phyloP scores from a whole-genome alignment of 495 filamentous ascomycete genomes.

The Lindgomyces ingoldianus region DNA sequence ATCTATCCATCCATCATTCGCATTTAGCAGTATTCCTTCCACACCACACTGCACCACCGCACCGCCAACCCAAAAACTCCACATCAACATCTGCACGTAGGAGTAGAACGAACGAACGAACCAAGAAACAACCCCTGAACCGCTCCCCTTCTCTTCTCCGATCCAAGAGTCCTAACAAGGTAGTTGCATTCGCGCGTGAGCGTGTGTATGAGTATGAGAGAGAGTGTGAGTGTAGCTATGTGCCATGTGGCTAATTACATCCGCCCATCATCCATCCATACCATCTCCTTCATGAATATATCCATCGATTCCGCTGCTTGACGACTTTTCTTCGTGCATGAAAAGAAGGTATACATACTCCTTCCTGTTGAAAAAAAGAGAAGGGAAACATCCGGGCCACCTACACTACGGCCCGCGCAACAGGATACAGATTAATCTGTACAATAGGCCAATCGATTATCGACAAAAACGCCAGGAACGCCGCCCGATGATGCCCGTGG shows the following conservation, averaged over 20 bases:
- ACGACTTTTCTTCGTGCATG: not conserved
- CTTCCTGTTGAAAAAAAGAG: not conserved
- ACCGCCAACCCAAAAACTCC: not conserved
- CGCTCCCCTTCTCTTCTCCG: too few species aligned
- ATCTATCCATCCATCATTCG: not conserved
- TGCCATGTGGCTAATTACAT: conserved; percentile 24
- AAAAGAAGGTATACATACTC: conserved; percentile 16
- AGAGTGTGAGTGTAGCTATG: not conserved
- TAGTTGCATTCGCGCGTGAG: not conserved
- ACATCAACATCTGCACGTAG: too few species aligned
- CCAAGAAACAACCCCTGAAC: too few species aligned
- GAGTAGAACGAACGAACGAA: too few species aligned
- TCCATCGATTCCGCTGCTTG: not conserved
- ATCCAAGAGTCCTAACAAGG: too few species aligned
- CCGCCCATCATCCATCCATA: not conserved
- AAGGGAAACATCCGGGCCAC: not conserved
- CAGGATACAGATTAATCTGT: not conserved
- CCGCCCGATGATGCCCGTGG: conserved; percentile 26
- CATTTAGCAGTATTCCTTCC: not conserved
- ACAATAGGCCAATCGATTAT: not conserved
- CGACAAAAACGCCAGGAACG: conserved; percentile 14
- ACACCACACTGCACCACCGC: not conserved
- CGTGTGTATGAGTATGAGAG: too few species aligned
- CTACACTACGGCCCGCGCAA: not conserved
- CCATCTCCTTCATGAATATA: not conserved